Conservation (phyloP, 306 rosid species). For the Macrotyloma uniflorum region DNA sequence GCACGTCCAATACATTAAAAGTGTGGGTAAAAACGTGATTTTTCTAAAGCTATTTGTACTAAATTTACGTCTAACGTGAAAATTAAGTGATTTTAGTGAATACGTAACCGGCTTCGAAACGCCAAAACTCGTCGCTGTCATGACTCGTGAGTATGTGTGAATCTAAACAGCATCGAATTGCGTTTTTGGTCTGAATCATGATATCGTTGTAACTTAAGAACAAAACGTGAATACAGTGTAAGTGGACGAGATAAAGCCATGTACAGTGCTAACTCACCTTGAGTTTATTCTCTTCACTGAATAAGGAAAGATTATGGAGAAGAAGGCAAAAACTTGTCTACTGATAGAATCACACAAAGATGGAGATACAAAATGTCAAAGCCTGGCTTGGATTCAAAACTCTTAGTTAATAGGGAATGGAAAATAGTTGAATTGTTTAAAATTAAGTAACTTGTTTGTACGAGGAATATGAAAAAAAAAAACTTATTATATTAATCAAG, state of each 20-base stretch:
- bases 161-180: neutral
- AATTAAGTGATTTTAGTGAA: too few species aligned
- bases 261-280: neutral
- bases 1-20: too few species aligned
- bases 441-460: too few species aligned
- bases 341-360: neutral
- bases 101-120: too few species aligned
- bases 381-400: neutral
- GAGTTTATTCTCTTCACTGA: neutral
- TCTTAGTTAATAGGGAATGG: neutral
- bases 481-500: neutral
- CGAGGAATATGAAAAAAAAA: too few species aligned
- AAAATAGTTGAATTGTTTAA: too few species aligned
- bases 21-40: too few species aligned
- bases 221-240: neutral
- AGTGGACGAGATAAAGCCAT: slow-evolving; percentile 31
- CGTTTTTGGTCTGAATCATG: neutral
- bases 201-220: neutral
- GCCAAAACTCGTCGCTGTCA: too few species aligned
- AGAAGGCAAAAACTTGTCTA: neutral
- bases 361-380: neutral
- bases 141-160: neutral
- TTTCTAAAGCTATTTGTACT: too few species aligned
- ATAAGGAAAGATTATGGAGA: neutral
- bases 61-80: too few species aligned